Evolutionary conservation across 31 red algal species (phyloP), one percentile per base, ranked within the genome.

Genomic region (Asparagopsis taxiformis): DNA sequence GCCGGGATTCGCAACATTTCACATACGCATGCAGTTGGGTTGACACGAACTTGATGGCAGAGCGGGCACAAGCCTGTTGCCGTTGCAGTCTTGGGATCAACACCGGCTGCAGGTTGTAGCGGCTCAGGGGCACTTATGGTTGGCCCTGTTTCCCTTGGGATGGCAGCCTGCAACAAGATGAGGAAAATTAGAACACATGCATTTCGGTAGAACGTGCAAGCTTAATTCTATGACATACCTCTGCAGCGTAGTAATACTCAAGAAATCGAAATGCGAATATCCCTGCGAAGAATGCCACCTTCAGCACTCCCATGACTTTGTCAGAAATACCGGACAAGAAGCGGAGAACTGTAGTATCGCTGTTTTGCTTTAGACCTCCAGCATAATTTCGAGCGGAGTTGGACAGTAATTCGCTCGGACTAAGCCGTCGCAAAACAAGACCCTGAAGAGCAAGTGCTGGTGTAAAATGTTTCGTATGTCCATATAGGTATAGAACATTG

Each of bases 201-300:
- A 37, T 15, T 8, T 7, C 61, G 5, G 68, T 25, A 57, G 38
- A 9, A 58, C 24, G 49, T 26, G 21, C 19, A 2, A 35, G 15
- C 22, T 10, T 11, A 9, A n/a, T 41, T 32, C 38, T 3, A 63
- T 3, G 25, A 64, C 79, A 35, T 65, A 73, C 68, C 79, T 84
- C 79, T 21, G 79, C 68, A 20, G 79, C 66, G 31, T 73, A 65
- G 44, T 84, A 84, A 34, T 84, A 84, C 30, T 84, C 61, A 11
- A 84, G 62, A 64, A 84, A 84, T 24, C 79, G 79, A 66, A 84
- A 84, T 37, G 54, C 79, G 55, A 84, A 74, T 53, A 84, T 57
- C 21, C 58, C 50, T 1, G 59, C 68, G 56, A 73, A 72, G 23
- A 84, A 72, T 15, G 55, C 57, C 44, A 41, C 49, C 59, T 70